A percentile compares a stretch with the other conserved stretches of the same genome.
These are phyloP conservation scores for Nitzschia inconspicua DNA, from an alignment of 108 stramenopile genomes.

Conservation along the genomic window DNA sequence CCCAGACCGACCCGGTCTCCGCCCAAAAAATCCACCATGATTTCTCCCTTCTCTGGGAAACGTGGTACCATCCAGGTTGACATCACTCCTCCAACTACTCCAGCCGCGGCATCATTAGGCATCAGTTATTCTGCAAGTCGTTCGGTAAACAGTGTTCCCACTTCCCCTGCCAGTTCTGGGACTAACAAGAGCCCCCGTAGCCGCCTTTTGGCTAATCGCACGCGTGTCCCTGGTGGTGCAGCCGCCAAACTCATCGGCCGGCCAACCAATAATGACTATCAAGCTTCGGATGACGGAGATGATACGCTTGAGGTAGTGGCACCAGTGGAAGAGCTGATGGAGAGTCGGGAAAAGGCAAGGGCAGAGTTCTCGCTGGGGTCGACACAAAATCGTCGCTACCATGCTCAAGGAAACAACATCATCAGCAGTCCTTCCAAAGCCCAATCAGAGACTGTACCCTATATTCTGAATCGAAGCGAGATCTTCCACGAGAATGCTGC, in stretches of 20 bases:
- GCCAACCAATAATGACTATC: conserved; percentile 6
- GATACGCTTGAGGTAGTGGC: background rate
- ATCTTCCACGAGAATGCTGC: conserved; percentile 60
- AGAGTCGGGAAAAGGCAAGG: conserved; percentile 27
- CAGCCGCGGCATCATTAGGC: background rate
- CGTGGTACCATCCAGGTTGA: background rate
- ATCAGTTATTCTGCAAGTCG: too few relatives aligned
- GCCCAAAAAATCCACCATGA: background rate
- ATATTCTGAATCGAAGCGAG: conserved; percentile 30
- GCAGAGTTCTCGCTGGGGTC: conserved; percentile 30
- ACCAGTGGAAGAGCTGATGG: conserved; percentile 15
- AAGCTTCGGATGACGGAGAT: background rate
- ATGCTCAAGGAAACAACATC: background rate
- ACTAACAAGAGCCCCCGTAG: background rate
- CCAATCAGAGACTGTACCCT: background rate
- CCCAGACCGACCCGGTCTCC: background rate
- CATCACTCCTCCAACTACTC: background rate
- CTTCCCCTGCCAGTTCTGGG: too few relatives aligned
- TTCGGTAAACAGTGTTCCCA: too few relatives aligned
- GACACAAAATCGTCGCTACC: conserved; percentile 30
- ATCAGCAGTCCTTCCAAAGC: background rate
- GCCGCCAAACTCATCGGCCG: conserved; percentile 40
- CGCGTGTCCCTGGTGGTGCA: conserved; percentile 41
- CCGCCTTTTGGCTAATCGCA: background rate
- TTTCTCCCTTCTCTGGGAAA: background rate